A percentile compares a stretch with the other conserved stretches of the same genome.
Conservation (phyloP, 2,329 filamentous ascomycete genomes). For the Byssoonygena ceratinophila region DNA sequence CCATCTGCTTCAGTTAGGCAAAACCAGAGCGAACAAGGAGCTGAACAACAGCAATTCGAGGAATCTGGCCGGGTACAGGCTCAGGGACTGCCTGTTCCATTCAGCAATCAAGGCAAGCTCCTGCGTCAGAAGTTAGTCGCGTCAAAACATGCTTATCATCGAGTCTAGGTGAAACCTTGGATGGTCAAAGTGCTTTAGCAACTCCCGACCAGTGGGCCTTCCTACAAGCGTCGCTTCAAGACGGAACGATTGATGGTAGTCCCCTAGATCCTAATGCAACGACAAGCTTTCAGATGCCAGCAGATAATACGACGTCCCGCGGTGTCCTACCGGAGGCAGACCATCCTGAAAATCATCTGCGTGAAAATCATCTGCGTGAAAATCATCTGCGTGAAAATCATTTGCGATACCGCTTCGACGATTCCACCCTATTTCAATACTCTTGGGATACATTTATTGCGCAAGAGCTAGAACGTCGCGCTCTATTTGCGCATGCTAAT, state of each 20-base stretch:
- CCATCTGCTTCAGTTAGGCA: neutral
- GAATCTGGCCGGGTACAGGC: neutral
- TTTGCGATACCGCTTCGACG: neutral
- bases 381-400: neutral
- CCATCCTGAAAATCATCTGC: neutral
- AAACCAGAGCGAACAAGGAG: neutral
- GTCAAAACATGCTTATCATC: neutral
- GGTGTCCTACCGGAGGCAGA: neutral
- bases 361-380: neutral
- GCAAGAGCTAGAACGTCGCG: neutral
- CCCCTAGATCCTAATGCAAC: neutral
- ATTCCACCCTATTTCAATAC: neutral
- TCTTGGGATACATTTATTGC: neutral
- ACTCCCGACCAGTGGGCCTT: neutral
- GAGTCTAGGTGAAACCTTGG: neutral
- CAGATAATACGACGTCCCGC: neutral
- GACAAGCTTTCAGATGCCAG: neutral
- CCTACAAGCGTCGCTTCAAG: neutral
- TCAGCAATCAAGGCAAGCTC: neutral
- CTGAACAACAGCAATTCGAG: neutral
- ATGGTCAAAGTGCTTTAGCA: neutral
- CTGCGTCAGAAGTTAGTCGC: neutral
- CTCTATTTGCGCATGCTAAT: neutral
- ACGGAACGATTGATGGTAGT: neutral
- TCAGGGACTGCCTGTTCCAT: neutral